Evolutionary conservation across 1,284 basidiomycete species (phyloP).

Genomic region (Puccinia polysora): DNA sequence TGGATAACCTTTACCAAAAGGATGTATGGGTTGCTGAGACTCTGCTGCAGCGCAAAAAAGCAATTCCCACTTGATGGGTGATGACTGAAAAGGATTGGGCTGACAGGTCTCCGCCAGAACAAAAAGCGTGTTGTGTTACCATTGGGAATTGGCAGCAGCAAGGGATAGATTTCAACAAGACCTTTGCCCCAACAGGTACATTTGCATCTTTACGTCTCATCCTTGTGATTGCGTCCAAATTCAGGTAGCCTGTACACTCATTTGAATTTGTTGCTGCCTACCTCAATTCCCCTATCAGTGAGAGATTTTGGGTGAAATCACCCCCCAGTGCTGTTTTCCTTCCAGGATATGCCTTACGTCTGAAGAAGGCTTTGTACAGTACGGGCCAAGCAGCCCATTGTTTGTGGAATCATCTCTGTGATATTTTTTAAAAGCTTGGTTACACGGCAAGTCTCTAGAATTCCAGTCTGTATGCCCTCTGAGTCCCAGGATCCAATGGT

Average conservation of each 20-base stretch:
- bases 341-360: background rate
- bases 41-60: too few relatives aligned
- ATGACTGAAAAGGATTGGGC: too few relatives aligned
- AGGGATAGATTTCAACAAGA: background rate
- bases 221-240: background rate
- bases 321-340: background rate
- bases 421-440: background rate
- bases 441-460: constrained; percentile 1
- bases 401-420: constrained; percentile 15
- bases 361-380: constrained; percentile 19
- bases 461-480: background rate
- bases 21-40: too few relatives aligned
- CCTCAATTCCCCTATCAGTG: constrained; percentile 4
- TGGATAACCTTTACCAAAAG: too few relatives aligned
- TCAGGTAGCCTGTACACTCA: constrained; percentile 1
- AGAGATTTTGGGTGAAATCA: constrained; percentile 2
- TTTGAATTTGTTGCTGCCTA: constrained; percentile 31
- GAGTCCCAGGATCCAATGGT: background rate
- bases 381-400: constrained; percentile 3
- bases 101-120: background rate
- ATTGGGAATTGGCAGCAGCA: background rate
- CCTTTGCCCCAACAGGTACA: constrained; percentile 9
- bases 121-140: background rate
- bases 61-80: too few relatives aligned
- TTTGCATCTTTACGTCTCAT: constrained; percentile 1